These are phyloP conservation scores for Sarocladium brachiariae DNA, from an alignment of 2,329 filamentous ascomycete species.

Conservation along the genomic window DNA sequence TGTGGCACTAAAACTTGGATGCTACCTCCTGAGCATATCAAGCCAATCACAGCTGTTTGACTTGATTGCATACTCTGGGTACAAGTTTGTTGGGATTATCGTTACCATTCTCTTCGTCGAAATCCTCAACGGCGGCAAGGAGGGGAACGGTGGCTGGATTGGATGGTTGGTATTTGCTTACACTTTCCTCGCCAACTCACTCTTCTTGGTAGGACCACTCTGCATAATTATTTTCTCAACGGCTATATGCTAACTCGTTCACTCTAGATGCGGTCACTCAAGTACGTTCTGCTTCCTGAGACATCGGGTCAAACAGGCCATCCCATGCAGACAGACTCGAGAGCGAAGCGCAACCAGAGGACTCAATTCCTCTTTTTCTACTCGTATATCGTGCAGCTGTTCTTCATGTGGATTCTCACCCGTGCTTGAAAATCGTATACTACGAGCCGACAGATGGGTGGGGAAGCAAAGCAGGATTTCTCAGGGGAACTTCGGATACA, in stretches of 20 bases:
- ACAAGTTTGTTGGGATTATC: slow-evolving; percentile 98
- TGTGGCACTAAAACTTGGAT: slow-evolving; percentile 81
- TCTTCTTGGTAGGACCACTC: slow-evolving; percentile 68
- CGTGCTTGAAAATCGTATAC: slow-evolving; percentile 32
- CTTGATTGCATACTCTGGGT: slow-evolving; percentile 90
- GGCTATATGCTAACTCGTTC: neutral
- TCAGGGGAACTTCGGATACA: neutral
- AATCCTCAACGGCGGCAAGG: slow-evolving; percentile 66
- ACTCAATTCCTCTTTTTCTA: slow-evolving; percentile 93
- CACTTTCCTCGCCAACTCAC: slow-evolving; percentile 87
- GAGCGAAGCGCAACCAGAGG: slow-evolving; percentile 77
- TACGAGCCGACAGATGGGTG: neutral
- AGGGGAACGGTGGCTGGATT: slow-evolving; percentile 79
- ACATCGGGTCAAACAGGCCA: slow-evolving; percentile 58
- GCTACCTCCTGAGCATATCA: slow-evolving; percentile 88
- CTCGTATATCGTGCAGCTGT: slow-evolving; percentile 86
- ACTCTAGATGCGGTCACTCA: slow-evolving; percentile 76
- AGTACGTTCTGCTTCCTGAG: slow-evolving; percentile 92
- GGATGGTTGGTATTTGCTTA: slow-evolving; percentile 88
- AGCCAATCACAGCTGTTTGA: slow-evolving; percentile 92
- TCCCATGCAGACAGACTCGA: slow-evolving; percentile 64
- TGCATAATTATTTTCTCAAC: neutral
- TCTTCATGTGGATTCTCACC: slow-evolving; percentile 81
- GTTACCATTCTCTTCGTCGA: slow-evolving; percentile 76
- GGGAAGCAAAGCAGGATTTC: neutral